Base-by-base conservation (phyloP, 208 protist genomes). In the Crithidia mellificae region DNA sequence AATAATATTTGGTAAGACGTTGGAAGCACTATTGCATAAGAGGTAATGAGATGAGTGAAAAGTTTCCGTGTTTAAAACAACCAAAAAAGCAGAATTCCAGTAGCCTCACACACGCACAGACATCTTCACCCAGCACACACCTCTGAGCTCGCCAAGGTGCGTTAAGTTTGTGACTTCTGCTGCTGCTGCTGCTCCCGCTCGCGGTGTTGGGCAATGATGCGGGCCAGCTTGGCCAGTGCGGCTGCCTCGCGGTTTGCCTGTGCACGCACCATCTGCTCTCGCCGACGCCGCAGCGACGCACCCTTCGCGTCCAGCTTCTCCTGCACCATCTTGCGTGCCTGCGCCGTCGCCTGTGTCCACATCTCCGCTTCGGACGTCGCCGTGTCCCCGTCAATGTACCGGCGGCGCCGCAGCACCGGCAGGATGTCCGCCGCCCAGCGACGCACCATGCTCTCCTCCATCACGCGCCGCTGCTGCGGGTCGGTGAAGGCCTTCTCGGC, bases 151-250 rank as follows among this genome's bases (percentile, higher is more conserved):
- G n/a, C n/a, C n/a, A n/a, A n/a, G n/a, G n/a, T n/a, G n/a, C n/a
- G n/a, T n/a, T n/a, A n/a, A n/a, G n/a, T n/a, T n/a, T n/a, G n/a
- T n/a, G n/a, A n/a, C n/a, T n/a, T n/a, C n/a, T n/a, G n/a, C n/a
- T n/a, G n/a, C n/a, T n/a, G n/a, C n/a, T 54, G 29, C 52, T 73
- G 57, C 41, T 50, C 38, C n/a, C 64, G 47, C 38, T 62, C 52
- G 24, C 57, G 55, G 43, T 66, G 58, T 66, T 82, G 72, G 34
- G 90, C 86, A 59, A 92, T 91, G 57, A 91, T 79, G 55, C 78
- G 81, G 15, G 88, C 87, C 8, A 96, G 68, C 72, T 91, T 93
- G 39, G 79, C 80, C 25, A 96, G 66, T 6, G 91, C 91, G 0
- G 77, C 76, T 0, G 84, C 61, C 50, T 96, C 91, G 12, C 86